Evolutionary conservation across 257 asterid genomes (phyloP).

Genomic region (Jasminum sambac): DNA sequence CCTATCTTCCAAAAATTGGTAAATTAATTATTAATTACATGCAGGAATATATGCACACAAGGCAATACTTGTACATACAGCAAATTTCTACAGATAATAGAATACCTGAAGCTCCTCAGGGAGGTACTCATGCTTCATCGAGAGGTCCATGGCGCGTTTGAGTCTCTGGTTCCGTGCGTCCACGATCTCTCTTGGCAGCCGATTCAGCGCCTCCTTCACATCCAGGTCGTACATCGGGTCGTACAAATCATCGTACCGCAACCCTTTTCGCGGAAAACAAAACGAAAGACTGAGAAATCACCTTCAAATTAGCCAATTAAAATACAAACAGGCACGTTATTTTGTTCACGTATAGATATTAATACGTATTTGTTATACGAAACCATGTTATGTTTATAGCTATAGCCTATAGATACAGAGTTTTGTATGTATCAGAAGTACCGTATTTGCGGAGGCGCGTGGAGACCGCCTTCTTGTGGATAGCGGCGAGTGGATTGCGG

Average conservation of each 20-base stretch:
- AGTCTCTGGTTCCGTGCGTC: conserved; percentile 90
- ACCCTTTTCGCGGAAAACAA: conserved; percentile 49
- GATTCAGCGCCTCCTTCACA: conserved; percentile 84
- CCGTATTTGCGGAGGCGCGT: conserved; percentile 71
- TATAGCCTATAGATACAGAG: not conserved
- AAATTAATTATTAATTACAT: not conserved
- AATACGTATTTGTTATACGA: not conserved
- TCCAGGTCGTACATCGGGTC: conserved; percentile 84
- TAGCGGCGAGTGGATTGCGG: conserved; percentile 73
- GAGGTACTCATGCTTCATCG: conserved; percentile 83
- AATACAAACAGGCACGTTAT: not conserved
- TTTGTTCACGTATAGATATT: not conserved
- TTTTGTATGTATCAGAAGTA: conserved; percentile 12
- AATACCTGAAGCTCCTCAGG: conserved; percentile 68
- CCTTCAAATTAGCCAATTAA: not conserved
- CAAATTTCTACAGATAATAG: not conserved
- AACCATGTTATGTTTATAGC: not conserved
- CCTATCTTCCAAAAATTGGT: not conserved
- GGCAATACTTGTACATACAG: conserved; percentile 43
- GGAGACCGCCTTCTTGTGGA: conserved; percentile 60
- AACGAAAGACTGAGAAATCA: conserved; percentile 2
- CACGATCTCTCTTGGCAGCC: conserved; percentile 79
- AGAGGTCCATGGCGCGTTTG: conserved; percentile 86
- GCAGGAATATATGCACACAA: not conserved
- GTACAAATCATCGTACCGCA: conserved; percentile 78